Evolutionary conservation across 1,139 yeast species (phyloP), one percentile per base, ranked within the genome.

Genomic region (Geotrichum bryndzae): DNA sequence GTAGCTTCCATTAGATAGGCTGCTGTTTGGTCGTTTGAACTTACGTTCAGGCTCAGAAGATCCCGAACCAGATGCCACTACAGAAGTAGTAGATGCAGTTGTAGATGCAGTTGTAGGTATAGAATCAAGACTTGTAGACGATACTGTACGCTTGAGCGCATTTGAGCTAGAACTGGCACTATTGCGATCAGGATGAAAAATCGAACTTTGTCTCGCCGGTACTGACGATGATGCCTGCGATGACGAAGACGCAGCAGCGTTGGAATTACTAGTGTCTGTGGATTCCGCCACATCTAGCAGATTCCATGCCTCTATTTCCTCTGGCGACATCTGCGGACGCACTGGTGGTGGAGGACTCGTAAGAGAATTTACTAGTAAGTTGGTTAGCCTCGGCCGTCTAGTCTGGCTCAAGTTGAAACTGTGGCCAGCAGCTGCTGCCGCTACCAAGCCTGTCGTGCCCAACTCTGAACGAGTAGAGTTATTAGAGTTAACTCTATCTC

Each of bases 281-380:
- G 57, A 27, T 38, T 53, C 15, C 56, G 57, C 29, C 35, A 48
- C 10, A 54, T 71, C 76, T 22, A 73, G 64, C 69, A 72, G 66
- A 25, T 66, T 67, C 76, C 76, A 73, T 1, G 76, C 74, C 58
- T 68, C 68, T 7, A 63, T 62, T 57, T 71, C 74, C 35, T 72
- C 74, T 4, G 69, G 67, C 10, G 70, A 64, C 58, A 71, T 64
- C 25, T 58, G 56, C 1, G 64, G 62, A 8, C 41, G 53, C 8
- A 56, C 29, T 23, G 63, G 61, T 15, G 57, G 61, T 6, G 61
- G 61, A 27, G 62, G 62, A n/a, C 57, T 55, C 4, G 59, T 29
- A 13, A 53, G 27, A 11, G 62, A 60, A 27, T 25, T 60, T 15
- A 50, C 18, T 11, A 60, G 55, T 13, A 59, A 55, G 41, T 41